Evolutionary conservation across 2,329 filamentous ascomycete species (phyloP).

Genomic region (Botrytis hyacinthi): DNA sequence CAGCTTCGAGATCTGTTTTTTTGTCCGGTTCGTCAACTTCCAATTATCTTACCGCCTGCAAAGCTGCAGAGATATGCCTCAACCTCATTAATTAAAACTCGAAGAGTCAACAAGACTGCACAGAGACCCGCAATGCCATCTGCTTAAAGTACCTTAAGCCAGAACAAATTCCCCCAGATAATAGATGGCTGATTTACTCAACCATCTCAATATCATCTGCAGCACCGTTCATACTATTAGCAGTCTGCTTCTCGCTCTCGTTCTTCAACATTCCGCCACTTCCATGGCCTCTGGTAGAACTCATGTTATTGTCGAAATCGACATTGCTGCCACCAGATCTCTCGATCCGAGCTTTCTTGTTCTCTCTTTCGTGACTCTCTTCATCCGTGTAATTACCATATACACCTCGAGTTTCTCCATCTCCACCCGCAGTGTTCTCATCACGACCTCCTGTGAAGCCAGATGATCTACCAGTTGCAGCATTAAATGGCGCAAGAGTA

Average conservation of each 20-base stretch:
- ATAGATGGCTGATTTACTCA: not conserved
- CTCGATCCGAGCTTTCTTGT: not conserved
- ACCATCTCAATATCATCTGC: not conserved
- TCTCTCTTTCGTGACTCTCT: not conserved
- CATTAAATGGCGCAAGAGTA: fast-evolving
- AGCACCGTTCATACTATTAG: not conserved
- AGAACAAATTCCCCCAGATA: no score
- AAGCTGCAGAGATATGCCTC: not conserved
- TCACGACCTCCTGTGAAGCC: fast-evolving
- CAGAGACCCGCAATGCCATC: not conserved
- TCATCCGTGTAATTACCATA: not conserved
- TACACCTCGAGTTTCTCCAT: not conserved
- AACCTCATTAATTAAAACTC: no score
- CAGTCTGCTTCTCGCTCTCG: not conserved
- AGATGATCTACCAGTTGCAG: not conserved
- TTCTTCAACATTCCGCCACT: not conserved
- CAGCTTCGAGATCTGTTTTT: not conserved
- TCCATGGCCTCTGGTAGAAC: not conserved
- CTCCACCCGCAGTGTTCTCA: not conserved
- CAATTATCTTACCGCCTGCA: fast-evolving
- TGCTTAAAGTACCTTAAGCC: not conserved
- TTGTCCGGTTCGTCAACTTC: not conserved
- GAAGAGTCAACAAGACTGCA: not conserved
- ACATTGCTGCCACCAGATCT: fast-evolving
- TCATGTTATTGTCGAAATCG: no score